Conservation (phyloP, 106 monocot species). For the Apostasia shenzhenica region DNA sequence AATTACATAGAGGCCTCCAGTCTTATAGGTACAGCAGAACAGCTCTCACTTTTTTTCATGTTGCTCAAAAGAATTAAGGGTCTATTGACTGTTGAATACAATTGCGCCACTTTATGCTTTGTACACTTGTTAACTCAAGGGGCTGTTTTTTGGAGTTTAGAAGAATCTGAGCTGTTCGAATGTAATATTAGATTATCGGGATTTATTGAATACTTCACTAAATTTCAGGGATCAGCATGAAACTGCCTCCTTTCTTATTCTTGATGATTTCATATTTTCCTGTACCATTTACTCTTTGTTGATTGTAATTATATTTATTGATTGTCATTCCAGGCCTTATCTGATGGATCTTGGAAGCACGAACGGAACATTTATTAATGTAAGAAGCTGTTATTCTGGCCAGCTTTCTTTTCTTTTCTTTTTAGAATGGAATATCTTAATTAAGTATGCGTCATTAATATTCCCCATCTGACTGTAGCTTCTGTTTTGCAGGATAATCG, state of each 20-base stretch:
- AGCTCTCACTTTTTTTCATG: no score
- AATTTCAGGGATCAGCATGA: no score
- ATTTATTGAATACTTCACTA: no score
- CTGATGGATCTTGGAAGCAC: slow-evolving; percentile 99
- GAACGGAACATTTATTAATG: slow-evolving; percentile 91
- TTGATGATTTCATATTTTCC: not conserved
- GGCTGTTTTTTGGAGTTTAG: no score
- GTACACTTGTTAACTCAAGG: no score
- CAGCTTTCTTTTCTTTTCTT: slow-evolving; percentile 8
- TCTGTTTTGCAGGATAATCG: slow-evolving; percentile 29
- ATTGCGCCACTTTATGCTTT: no score
- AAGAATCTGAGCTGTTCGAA: no score
- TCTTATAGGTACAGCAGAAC: no score
- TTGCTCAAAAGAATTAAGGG: no score
- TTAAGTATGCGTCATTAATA: not conserved
- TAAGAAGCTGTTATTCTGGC: slow-evolving; percentile 27
- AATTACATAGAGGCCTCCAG: no score
- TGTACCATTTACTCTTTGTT: not conserved
- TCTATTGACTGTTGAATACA: no score
- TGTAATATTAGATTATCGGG: no score
- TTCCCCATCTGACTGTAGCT: not conserved
- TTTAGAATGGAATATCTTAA: not conserved
- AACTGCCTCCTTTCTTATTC: not conserved
- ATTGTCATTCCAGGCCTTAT: slow-evolving; percentile 60
- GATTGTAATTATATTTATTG: not conserved